Evolutionary conservation across 163 green algal species (phyloP).

Genomic region (Chlamydomonas reinhardtii): DNA sequence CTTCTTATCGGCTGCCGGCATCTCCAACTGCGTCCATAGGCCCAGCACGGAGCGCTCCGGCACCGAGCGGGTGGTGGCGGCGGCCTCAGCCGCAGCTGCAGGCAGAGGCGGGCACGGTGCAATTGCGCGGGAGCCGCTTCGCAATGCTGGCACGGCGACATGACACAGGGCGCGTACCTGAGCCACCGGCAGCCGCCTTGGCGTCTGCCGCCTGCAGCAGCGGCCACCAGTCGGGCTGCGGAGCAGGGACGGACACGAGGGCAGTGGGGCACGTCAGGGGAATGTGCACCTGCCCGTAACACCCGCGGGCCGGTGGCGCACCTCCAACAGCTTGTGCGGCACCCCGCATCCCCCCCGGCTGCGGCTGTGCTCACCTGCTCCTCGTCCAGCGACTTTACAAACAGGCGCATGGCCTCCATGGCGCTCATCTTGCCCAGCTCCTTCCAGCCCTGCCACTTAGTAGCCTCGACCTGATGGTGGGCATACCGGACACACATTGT

Average conservation of each 20-base stretch:
- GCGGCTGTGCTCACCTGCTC: conserved; percentile 77
- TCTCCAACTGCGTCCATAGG: conserved; percentile 60
- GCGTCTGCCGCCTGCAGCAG: conserved; percentile 44
- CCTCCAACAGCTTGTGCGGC: neutral
- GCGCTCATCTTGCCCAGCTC: conserved; percentile 85
- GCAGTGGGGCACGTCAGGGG: neutral
- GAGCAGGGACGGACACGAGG: neutral
- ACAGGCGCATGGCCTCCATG: conserved; percentile 93
- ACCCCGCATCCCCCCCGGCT: no score
- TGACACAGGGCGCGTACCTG: neutral
- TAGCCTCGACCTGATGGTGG: conserved; percentile 71
- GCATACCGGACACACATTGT: no score
- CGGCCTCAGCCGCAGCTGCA: neutral
- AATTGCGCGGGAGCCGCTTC: no score
- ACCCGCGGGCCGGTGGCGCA: no score
- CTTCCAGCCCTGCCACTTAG: conserved; percentile 90
- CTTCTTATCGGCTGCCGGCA: conserved; percentile 7
- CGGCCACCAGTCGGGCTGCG: conserved; percentile 73
- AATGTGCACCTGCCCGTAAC: no score
- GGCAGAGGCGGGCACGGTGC: neutral
- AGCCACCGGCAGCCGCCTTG: neutral
- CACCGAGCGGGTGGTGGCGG: neutral
- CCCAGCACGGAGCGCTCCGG: conserved; percentile 27
- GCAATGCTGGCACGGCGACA: no score
- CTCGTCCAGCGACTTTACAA: conserved; percentile 88